Evolutionary conservation across 2,329 filamentous ascomycete species (phyloP).

Genomic region (Fragosphaeria purpurea): DNA sequence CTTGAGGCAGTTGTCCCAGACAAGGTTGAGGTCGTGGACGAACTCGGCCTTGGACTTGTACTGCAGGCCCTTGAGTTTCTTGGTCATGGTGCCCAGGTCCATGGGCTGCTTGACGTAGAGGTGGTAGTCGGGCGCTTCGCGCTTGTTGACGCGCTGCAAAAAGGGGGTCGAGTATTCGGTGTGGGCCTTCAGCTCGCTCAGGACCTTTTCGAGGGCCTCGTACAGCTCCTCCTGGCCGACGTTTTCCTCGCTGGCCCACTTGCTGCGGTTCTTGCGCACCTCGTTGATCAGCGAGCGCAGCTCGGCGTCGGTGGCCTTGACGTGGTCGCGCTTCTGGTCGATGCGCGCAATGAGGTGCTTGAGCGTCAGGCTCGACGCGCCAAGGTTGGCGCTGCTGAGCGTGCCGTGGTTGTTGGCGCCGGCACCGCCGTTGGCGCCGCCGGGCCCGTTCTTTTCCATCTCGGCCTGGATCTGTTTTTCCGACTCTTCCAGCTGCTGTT

Average conservation of each 20-base stretch:
- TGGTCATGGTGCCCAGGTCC: constrained; percentile 97
- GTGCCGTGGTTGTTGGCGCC: constrained; percentile 67
- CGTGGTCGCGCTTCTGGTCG: constrained; percentile 82
- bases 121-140: constrained; percentile 93
- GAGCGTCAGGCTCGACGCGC: constrained; percentile 87
- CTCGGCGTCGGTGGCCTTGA: constrained; percentile 86
- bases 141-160: constrained; percentile 86
- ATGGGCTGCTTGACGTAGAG: constrained; percentile 90
- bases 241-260: constrained; percentile 97
- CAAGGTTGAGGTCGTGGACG: constrained; percentile 82
- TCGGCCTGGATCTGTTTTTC: constrained; percentile 94
- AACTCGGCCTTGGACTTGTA: constrained; percentile 93
- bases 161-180: constrained; percentile 98
- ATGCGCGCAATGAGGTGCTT: constrained; percentile 96
- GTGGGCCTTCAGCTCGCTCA: constrained; percentile 93
- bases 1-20: constrained; percentile 93
- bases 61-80: constrained; percentile 74
- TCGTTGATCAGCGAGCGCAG: constrained; percentile 90
- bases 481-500: constrained; percentile 91
- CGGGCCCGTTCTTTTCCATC: constrained; percentile 58
- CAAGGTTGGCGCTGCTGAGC: constrained; percentile 85
- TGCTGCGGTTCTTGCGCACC: constrained; percentile 93
- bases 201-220: constrained; percentile 90
- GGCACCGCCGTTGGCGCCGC: constrained; percentile 25
- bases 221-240: constrained; percentile 97